Evolutionary conservation across 2,329 filamentous ascomycete genomes (phyloP), one percentile per base, ranked within the genome.

Genomic region (Sporothrix pseudoabietina): DNA sequence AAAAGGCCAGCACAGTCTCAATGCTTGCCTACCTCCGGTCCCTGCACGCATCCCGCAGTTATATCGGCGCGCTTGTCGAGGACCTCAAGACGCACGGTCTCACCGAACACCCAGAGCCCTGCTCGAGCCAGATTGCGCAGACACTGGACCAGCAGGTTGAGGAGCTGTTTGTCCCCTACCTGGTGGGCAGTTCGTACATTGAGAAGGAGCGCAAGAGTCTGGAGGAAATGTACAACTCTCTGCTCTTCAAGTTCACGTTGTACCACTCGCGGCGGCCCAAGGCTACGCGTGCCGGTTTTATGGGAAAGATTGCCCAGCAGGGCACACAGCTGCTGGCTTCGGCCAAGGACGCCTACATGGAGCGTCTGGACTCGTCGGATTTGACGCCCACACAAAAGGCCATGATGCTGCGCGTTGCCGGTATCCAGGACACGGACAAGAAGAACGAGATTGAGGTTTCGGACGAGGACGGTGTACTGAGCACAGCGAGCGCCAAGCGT

Each of bases 211-310:
- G 84, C 78, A 89, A 85, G 80, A 91, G 87, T 74, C 82, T 96
- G 68, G 92, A 94, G 79, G 93, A 95, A 79, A 83, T 94, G 76
- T 94, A 97, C 82, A 95, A 94, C 72, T 97, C 96, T 0, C 84
- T 99, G 71, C 87, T 98, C 4, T 97, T 99, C 88, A 97, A 97
- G 78, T 99, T 96, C 79, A 97, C 94, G 19, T 92, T 97, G n/a
- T 98, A 95, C 79, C 96, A 99, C 81, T 94, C 92, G 0, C 86
- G 91, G 74, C 87, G 94, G 75, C 95, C 97, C 81, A 98, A 97
- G 85, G 90, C 91, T 35, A 92, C 94, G 1, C 94, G 93, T 12
- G 65, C 65, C 0, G 94, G 94, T 0, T 98, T 98, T 81, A 97
- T 98, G 86, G 94, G 93, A 22, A 95, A 94, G 2, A 86, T 98